A percentile compares a stretch with the other conserved stretches of the same genome.
phyloP scores from a whole-genome alignment of 225 moss, liverwort and hornwort genomes.

The Ulota crispa region DNA sequence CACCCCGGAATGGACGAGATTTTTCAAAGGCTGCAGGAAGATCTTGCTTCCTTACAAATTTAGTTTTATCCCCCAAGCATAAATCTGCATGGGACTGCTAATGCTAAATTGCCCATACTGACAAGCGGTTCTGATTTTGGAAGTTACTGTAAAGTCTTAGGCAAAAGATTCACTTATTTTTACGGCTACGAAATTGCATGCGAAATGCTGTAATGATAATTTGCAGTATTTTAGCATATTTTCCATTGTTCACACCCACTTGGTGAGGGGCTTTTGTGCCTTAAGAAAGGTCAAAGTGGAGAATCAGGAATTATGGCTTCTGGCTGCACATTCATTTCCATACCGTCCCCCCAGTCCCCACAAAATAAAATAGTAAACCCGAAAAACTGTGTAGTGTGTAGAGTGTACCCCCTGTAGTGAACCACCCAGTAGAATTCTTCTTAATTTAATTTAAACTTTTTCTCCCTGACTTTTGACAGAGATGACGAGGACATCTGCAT shows the following conservation, averaged over 20 bases:
- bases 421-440: background rate
- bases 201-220: no score
- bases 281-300: background rate
- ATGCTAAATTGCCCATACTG: no score
- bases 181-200: no score
- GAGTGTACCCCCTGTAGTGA: background rate
- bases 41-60: background rate
- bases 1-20: background rate
- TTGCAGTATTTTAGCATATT: no score
- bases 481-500: background rate
- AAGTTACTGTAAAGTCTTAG: no score
- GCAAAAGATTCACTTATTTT: no score
- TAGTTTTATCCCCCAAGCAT: background rate
- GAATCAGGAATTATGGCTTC: background rate
- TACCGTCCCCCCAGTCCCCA: background rate
- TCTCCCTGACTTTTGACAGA: background rate
- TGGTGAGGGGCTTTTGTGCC: background rate
- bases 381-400: no score
- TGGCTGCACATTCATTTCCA: constrained; percentile 1
- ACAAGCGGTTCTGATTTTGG: no score
- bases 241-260: no score
- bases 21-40: background rate
- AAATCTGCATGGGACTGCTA: background rate
- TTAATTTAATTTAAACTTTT: no score
- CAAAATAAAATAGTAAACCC: no score